Percentiles rank a stretch among this genome's conserved stretches.
These are phyloP conservation scores for Curvularia hawaiiensis DNA, from an alignment of 2,329 filamentous ascomycete species.

Conservation along the genomic window DNA sequence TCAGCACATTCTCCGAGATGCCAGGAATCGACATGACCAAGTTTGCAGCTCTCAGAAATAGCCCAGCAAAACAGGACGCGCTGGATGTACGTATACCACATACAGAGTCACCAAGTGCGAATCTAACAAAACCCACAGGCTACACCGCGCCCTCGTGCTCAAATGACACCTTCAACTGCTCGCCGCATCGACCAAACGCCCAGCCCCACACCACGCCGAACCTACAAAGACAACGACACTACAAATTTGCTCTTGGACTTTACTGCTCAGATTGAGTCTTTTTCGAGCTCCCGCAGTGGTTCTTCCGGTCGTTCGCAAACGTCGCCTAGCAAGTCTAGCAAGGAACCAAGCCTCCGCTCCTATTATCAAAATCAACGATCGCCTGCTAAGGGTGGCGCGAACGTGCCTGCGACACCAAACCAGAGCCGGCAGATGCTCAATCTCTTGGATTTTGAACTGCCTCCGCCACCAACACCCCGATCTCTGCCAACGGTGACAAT, in stretches of 20 bases:
- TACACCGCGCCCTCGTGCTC: conserved; percentile 44
- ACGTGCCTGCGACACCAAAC: conserved; percentile 38
- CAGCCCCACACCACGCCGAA: conserved; percentile 60
- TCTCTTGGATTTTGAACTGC: conserved; percentile 83
- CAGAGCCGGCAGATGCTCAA: conserved; percentile 43
- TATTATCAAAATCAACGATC: conserved; percentile 43
- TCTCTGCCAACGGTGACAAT: conserved; percentile 91
- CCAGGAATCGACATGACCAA: conserved; percentile 78
- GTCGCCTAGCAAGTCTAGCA: conserved; percentile 59
- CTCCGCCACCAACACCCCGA: conserved; percentile 89
- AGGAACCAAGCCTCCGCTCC: conserved; percentile 57
- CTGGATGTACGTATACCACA: conserved; percentile 21
- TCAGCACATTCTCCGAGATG: conserved; percentile 88
- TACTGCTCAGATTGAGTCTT: conserved; percentile 73
- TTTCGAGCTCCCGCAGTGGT: conserved; percentile 49
- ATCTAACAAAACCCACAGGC: conserved; percentile 20
- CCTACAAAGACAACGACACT: conserved; percentile 61
- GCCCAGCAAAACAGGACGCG: conserved; percentile 50
- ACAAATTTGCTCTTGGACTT: conserved; percentile 87
- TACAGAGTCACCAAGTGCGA: background rate
- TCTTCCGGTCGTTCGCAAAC: conserved; percentile 46
- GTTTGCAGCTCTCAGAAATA: conserved; percentile 73
- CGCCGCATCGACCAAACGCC: conserved; percentile 52
- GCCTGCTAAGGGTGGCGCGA: conserved; percentile 35
- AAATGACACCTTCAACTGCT: conserved; percentile 57